These are phyloP conservation scores for Lumnitzera racemosa DNA, from an alignment of 345 rosid genomes.

Conservation along the genomic window DNA sequence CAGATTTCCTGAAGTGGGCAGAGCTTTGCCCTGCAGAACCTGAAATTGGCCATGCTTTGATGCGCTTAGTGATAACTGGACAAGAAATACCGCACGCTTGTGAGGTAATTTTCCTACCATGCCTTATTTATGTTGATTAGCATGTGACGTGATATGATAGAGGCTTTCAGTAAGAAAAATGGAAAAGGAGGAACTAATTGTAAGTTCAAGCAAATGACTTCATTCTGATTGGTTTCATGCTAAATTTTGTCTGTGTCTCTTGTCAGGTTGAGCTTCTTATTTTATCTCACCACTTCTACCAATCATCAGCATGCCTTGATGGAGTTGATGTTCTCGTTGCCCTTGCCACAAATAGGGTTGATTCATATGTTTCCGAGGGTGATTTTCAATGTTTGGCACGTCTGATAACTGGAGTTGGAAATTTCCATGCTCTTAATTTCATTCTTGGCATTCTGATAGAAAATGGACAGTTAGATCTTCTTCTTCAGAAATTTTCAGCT, in stretches of 20 bases:
- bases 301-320: slow-evolving; percentile 96
- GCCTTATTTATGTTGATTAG: neutral
- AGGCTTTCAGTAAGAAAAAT: no score
- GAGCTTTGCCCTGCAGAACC: slow-evolving; percentile 98
- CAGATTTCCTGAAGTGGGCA: slow-evolving; percentile 95
- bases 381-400: slow-evolving; percentile 95
- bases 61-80: slow-evolving; percentile 97
- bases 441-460: slow-evolving; percentile 93
- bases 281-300: slow-evolving; percentile 93
- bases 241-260: slow-evolving; percentile 5
- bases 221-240: neutral
- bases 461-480: slow-evolving; percentile 89
- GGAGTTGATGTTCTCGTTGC: slow-evolving; percentile 99
- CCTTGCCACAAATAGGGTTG: slow-evolving; percentile 96
- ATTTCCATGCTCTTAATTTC: slow-evolving; percentile 91
- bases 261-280: slow-evolving; percentile 94
- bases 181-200: neutral
- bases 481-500: slow-evolving; percentile 86
- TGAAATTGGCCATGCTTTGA: slow-evolving; percentile 94
- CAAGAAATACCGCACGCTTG: slow-evolving; percentile 98
- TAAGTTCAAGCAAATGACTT: neutral
- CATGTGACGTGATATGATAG: neutral
- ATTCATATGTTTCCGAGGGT: slow-evolving; percentile 89
- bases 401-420: slow-evolving; percentile 88
- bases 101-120: slow-evolving; percentile 50